Conservation (phyloP, 2,329 filamentous ascomycete species). For the Dryadomyces sulphureus region DNA sequence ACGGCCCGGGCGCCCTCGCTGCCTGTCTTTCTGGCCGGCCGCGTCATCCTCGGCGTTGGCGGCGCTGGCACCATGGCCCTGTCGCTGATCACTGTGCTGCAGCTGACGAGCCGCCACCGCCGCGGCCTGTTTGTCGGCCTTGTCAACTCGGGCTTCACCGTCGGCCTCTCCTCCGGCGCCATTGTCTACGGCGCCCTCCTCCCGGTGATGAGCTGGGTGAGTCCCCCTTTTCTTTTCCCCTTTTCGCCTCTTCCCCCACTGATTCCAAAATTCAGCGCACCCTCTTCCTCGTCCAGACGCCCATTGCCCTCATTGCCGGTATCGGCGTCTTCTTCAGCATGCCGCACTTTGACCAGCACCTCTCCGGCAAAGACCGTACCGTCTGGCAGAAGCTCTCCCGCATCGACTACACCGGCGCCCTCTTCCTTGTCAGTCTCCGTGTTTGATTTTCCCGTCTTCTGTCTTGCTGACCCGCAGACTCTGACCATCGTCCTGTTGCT, state of each 20-base stretch:
- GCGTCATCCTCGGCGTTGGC: constrained; percentile 53
- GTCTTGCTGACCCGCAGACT: constrained; percentile 26
- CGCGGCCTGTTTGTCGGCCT: constrained; percentile 62
- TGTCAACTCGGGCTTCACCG: constrained; percentile 44
- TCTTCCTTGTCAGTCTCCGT: constrained; percentile 38
- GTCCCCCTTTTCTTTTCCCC: constrained; percentile 12
- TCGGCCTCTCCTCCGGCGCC: constrained; percentile 18
- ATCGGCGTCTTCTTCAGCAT: constrained; percentile 50
- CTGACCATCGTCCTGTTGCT: constrained; percentile 56
- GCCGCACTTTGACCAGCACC: constrained; percentile 25
- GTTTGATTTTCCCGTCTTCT: neutral
- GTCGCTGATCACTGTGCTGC: constrained; percentile 61
- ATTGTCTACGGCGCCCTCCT: constrained; percentile 18
- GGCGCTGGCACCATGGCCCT: constrained; percentile 60
- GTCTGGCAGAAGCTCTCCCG: constrained; percentile 39
- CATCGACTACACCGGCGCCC: constrained; percentile 63
- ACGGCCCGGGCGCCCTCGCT: constrained; percentile 47
- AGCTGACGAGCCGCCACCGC: constrained; percentile 50
- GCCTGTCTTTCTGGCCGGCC: constrained; percentile 49
- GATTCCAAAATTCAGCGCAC: constrained; percentile 34
- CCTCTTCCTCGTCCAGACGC: constrained; percentile 60
- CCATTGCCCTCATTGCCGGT: constrained; percentile 46
- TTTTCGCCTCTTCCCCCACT: neutral
- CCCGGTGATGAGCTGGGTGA: constrained; percentile 51
- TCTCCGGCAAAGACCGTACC: constrained; percentile 19